Percentiles rank a stretch among this genome's conserved stretches.
Conservation (phyloP, 441 rosid genomes). For the Erysimum pusillum region DNA sequence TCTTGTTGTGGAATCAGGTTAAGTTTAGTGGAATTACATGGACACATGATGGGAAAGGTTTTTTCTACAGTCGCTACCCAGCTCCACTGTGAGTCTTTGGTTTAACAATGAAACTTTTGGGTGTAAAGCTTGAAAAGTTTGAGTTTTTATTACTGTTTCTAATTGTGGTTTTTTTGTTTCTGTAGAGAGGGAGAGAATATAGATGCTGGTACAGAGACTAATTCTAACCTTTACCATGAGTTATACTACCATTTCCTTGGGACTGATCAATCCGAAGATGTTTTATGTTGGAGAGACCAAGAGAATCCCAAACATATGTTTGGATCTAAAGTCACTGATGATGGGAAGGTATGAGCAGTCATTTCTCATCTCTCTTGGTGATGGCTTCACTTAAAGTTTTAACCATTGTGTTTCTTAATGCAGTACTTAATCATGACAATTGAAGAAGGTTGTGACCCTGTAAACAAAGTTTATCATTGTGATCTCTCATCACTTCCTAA, state of each 20-base stretch:
- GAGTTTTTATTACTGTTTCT: constrained; percentile 8
- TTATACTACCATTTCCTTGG: constrained; percentile 86
- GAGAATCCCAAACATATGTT: constrained; percentile 77
- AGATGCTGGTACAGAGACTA: constrained; percentile 98
- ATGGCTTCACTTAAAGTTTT: constrained; percentile 1
- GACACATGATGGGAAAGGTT: constrained; percentile 89
- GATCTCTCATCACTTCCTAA: constrained; percentile 70
- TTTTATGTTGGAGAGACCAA: constrained; percentile 89
- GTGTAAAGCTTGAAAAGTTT: constrained; percentile 15
- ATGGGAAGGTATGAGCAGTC: constrained; percentile 67
- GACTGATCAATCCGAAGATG: constrained; percentile 82
- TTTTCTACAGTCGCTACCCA: constrained; percentile 95
- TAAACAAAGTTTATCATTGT: constrained; percentile 86
- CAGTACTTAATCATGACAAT: constrained; percentile 79
- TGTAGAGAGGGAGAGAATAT: constrained; percentile 78
- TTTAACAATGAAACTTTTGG: background rate
- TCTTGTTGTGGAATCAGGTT: constrained; percentile 54
- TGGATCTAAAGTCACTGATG: constrained; percentile 69
- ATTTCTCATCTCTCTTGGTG: constrained; percentile 6
- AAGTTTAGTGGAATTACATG: constrained; percentile 82
- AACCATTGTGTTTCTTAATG: constrained; percentile 39
- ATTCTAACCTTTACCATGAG: constrained; percentile 78
- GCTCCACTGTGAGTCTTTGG: constrained; percentile 72
- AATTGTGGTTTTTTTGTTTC: constrained; percentile 26
- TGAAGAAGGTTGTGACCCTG: constrained; percentile 80